Conservation (phyloP, 139 green algal species). For the Picochlorum sp. region DNA sequence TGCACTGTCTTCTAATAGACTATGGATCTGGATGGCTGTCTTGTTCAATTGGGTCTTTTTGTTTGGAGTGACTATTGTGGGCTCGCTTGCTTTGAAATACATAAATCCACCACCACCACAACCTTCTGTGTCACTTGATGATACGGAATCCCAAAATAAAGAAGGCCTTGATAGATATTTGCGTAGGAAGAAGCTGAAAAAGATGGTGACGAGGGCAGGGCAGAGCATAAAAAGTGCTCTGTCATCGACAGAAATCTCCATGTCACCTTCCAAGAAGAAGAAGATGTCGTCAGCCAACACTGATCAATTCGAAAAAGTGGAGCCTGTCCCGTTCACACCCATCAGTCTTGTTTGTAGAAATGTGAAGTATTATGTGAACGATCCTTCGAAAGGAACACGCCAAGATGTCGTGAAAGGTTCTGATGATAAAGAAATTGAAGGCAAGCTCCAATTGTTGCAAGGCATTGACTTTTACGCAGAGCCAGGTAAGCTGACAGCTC, state of each 20-base stretch:
- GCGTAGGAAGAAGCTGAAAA: background rate
- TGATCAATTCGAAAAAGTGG: slow-evolving; percentile 10
- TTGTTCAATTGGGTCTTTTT: slow-evolving; percentile 25
- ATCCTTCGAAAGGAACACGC: slow-evolving; percentile 36
- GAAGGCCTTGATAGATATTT: background rate
- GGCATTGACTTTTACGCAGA: slow-evolving; percentile 45
- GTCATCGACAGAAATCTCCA: background rate
- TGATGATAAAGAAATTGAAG: slow-evolving; percentile 29
- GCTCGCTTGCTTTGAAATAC: slow-evolving; percentile 24
- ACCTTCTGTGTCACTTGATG: slow-evolving; percentile 8
- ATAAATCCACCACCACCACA: slow-evolving; percentile 22
- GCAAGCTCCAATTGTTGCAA: slow-evolving; percentile 42
- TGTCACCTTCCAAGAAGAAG: background rate
- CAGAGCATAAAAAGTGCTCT: background rate
- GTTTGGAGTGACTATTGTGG: slow-evolving; percentile 19
- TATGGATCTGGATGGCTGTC: slow-evolving; percentile 54
- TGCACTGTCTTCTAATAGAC: slow-evolving; percentile 37
- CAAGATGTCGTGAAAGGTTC: slow-evolving; percentile 21
- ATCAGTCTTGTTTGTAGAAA: slow-evolving; percentile 56
- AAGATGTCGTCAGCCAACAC: background rate
- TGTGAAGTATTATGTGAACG: slow-evolving; percentile 53
- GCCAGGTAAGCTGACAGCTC: slow-evolving; percentile 37
- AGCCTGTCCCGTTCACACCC: slow-evolving; percentile 46
- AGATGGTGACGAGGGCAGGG: background rate
- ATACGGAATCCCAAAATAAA: background rate